Evolutionary conservation across 78 protist genomes (phyloP).

Genomic region (Guillardia theta): DNA sequence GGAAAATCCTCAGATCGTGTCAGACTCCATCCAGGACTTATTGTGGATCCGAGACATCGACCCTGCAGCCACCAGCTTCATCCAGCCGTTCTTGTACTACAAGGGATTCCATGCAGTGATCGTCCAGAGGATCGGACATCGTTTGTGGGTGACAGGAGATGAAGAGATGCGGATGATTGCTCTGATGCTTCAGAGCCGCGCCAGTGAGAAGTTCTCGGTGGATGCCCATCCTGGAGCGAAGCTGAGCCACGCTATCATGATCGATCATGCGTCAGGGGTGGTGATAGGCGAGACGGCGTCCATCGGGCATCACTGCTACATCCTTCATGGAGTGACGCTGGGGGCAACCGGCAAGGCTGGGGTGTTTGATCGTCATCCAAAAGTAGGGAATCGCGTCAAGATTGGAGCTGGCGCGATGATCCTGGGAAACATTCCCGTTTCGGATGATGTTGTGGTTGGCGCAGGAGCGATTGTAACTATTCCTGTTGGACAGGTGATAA

Average conservation of each 20-base stretch:
- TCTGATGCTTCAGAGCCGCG: not conserved
- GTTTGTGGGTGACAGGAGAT: not conserved
- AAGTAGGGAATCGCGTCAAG: slow-evolving; percentile 25
- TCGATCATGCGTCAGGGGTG: slow-evolving; percentile 68
- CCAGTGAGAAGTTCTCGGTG: slow-evolving; percentile 5
- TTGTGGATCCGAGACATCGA: not conserved
- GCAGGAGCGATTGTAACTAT: not conserved
- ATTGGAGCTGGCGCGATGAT: slow-evolving; percentile 55
- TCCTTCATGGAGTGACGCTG: slow-evolving; percentile 56
- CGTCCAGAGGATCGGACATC: not conserved
- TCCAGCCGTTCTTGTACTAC: not conserved
- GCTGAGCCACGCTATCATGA: slow-evolving; percentile 37
- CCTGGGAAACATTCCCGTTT: slow-evolving; percentile 52
- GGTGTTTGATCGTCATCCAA: slow-evolving; percentile 46
- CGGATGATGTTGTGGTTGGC: not conserved
- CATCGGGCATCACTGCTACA: slow-evolving; percentile 36
- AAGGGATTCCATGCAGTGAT: slow-evolving; percentile 3
- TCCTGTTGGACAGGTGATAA: not conserved
- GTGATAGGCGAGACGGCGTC: slow-evolving; percentile 71
- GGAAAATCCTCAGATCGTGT: not conserved
- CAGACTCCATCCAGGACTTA: not conserved
- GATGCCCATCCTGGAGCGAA: slow-evolving; percentile 69
- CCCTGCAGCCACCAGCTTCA: not conserved
- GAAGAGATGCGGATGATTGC: not conserved
- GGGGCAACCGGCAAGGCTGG: slow-evolving; percentile 50